A percentile compares a stretch with the other conserved stretches of the same genome.
These are phyloP conservation scores for Coemansia sp. DNA, from an alignment of 192 early-diverging fungal genomes.

Conservation along the genomic window DNA sequence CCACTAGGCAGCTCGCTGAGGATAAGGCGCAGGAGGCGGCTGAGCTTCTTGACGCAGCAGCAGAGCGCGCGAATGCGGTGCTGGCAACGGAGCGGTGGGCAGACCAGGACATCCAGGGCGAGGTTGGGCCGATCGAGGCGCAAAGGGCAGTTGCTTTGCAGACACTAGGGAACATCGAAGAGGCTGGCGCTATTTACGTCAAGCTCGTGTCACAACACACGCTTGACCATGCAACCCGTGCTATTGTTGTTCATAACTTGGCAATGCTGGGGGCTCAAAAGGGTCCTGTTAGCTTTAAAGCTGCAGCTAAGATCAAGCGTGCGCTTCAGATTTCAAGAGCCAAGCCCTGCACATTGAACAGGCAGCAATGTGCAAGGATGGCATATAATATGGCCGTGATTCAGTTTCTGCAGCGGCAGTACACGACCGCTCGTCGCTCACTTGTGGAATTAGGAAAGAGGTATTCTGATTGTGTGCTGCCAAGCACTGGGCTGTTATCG, in stretches of 20 bases:
- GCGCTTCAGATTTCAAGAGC: constrained; percentile 29
- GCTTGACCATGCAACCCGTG: constrained; percentile 24
- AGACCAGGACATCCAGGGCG: constrained; percentile 31
- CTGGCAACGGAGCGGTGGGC: constrained; percentile 27
- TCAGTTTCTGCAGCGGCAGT: constrained; percentile 30
- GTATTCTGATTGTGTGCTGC: constrained; percentile 4
- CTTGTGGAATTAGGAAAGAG: constrained; percentile 20
- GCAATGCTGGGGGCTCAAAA: constrained; percentile 1
- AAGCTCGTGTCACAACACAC: constrained; percentile 9
- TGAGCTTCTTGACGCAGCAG: constrained; percentile 20
- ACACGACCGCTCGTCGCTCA: constrained; percentile 23
- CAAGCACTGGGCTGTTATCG: constrained; percentile 24
- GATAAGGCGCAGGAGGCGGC: constrained; percentile 24
- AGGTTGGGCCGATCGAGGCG: constrained; percentile 38
- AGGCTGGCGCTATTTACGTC: constrained; percentile 21
- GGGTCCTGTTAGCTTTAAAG: background rate
- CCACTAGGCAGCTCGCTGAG: constrained; percentile 31
- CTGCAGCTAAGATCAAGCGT: constrained; percentile 20
- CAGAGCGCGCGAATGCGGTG: constrained; percentile 13
- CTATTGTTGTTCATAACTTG: constrained; percentile 31
- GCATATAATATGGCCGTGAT: constrained; percentile 42
- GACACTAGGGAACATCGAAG: constrained; percentile 8
- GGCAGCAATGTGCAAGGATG: constrained; percentile 36
- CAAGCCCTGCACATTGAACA: constrained; percentile 16
- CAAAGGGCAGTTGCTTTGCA: constrained; percentile 41